Conservation (phyloP, 2,329 filamentous ascomycete species). For the Aschersonia sp. region DNA sequence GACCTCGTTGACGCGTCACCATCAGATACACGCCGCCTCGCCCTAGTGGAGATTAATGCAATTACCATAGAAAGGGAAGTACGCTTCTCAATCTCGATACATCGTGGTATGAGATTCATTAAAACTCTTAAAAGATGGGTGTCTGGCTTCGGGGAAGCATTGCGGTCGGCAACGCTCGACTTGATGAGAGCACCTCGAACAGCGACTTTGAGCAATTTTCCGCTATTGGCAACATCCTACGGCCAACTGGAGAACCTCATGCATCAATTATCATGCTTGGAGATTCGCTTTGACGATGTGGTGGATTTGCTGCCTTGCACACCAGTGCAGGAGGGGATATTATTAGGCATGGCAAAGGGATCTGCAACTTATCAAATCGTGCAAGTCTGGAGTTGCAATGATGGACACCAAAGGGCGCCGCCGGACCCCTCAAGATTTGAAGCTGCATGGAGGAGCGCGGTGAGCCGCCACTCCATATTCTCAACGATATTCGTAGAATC, state of each 20-base stretch:
- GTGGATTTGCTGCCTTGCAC: background rate
- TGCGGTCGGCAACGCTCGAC: background rate
- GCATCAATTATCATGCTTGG: background rate
- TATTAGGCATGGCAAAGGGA: background rate
- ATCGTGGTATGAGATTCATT: background rate
- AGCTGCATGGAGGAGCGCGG: background rate
- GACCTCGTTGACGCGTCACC: constrained; percentile 2
- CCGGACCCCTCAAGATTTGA: background rate
- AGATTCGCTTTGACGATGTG: background rate
- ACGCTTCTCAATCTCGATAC: background rate
- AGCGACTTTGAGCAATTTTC: background rate
- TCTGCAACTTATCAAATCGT: background rate
- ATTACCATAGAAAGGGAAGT: background rate
- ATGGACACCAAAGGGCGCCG: background rate
- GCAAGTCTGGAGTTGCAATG: background rate
- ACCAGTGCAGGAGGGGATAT: background rate
- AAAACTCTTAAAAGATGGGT: background rate
- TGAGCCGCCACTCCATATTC: constrained; percentile 2
- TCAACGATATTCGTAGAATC: constrained; percentile 4
- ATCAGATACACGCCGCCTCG: background rate
- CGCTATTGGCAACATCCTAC: background rate
- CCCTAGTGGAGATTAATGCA: constrained; percentile 5
- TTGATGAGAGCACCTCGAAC: background rate
- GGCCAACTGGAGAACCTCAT: background rate
- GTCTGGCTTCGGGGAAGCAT: background rate